Evolutionary conservation across 2,329 filamentous ascomycete species (phyloP).

Genomic region (Coleophoma crateriformis): DNA sequence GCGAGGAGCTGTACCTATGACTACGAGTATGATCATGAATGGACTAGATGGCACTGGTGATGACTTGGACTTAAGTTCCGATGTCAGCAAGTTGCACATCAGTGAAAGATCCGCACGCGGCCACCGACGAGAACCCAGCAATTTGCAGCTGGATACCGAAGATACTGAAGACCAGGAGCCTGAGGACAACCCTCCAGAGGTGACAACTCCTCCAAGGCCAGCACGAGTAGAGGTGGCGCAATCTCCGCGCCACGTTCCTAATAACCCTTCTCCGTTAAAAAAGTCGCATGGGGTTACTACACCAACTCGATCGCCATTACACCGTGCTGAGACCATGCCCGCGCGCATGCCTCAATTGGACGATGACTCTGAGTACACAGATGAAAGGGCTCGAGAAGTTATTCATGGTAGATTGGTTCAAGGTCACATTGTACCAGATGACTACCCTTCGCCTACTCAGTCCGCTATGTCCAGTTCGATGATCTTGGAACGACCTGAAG

Average conservation of each 20-base stretch:
- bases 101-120: constrained; percentile 3
- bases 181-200: constrained; percentile 9
- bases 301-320: constrained; percentile 15
- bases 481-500: constrained; percentile 48
- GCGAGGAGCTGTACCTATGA: constrained; percentile 53
- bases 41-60: constrained; percentile 49
- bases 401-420: constrained; percentile 88
- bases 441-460: constrained; percentile 73
- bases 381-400: constrained; percentile 80
- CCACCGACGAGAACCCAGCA: constrained; percentile 9
- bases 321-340: constrained; percentile 13
- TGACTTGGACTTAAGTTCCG: constrained; percentile 40
- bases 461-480: constrained; percentile 61
- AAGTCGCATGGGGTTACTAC: constrained; percentile 8
- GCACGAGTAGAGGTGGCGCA: constrained; percentile 17
- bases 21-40: constrained; percentile 71
- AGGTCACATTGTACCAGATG: constrained; percentile 91
- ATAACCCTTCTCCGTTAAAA: constrained; percentile 17
- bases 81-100: constrained; percentile 20
- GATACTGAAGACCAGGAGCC: constrained; percentile 1
- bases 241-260: constrained; percentile 15
- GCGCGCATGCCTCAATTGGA: constrained; percentile 15
- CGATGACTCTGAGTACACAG: constrained; percentile 33
- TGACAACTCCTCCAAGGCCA: constrained; percentile 12
- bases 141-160: constrained; percentile 1